Evolutionary conservation across 176 grass and related monocot genomes (phyloP), one percentile per base, ranked within the genome.

Genomic region (Ensete glaucum): DNA sequence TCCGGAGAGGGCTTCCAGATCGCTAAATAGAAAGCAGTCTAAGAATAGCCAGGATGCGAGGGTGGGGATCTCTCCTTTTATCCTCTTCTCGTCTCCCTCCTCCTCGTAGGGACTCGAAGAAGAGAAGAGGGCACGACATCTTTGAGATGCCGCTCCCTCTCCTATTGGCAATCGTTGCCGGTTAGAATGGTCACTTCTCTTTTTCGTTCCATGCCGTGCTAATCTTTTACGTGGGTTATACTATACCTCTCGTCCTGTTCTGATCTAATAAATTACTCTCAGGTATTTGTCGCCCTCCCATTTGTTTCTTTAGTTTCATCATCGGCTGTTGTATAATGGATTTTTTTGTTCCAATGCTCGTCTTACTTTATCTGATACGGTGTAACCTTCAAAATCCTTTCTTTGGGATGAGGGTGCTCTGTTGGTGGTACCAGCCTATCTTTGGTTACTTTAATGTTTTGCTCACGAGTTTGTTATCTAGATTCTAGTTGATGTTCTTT

Each of bases 81-180:
- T 15, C 23, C 9, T 29, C 22, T 11, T 65, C 63, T 43, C 34
- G 34, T 43, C 34, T 43, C 6, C 34, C 34, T 43, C 34, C 34
- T 6, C 4, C 34, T 43, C 4, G 34, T 43, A 43, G 23, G 12
- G 22, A 3, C 63, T 65, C 63, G 63, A 65, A 65, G 20, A 65
- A 65, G 63, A 25, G 63, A 29, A 65, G 63, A 65, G 63, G 63
- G 63, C 63, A 65, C 21, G 63, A 22, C 63, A 65, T 65, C 63
- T 11, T 25, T 65, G 22, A 22, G 63, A 65, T 65, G 63, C 63
- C 63, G 63, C 63, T 65, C 22, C 23, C 12, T 12, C 63, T 65
- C 63, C 22, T 29, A 11, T 65, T 11, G 21, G 11, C 23, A 3
- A 65, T 3, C 6, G 20, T 65, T 27, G 6, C 23, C 11, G 63